Evolutionary conservation across 352 stramenopile species (phyloP), one percentile per base, ranked within the genome.

Genomic region (Pilasporangium apinafurcum): DNA sequence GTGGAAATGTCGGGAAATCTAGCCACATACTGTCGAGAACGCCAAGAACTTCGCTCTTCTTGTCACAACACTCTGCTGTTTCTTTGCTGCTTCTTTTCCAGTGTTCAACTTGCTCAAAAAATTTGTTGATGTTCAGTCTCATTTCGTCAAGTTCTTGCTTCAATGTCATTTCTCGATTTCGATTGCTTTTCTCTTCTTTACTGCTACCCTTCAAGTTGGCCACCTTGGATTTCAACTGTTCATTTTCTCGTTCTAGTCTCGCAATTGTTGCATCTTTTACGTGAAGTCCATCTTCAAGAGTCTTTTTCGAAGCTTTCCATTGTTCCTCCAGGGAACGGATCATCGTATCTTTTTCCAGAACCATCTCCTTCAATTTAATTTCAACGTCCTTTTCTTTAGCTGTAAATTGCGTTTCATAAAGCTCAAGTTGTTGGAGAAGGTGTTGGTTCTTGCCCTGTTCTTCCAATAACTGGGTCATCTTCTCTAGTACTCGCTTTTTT

Each of bases 371-470:
- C 6, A 44, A 44, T n/a, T 46, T 69, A 8, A 20, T 43, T 14
- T 43, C 53, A 7, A 49, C 22, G 1, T 75, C 43, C 3, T 33
- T 51, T 17, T 74, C 43, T 40, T 68, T 62, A 2, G 44, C 25
- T 25, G 51, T 24, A 12, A 82, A 42, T 34, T 70, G 65, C 3
- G 55, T 34, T 44, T 86, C 53, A 24, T 72, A 41, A 8, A 33
- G 39, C 24, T 73, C 55, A 7, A 86, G 20, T 40, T 65, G 58
- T 8, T 59, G 62, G 39, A 72, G 61, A 9, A 86, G 48, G 8
- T 75, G 62, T 45, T 86, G 72, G 21, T 55, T 78, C 41, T 83
- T 86, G 29, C 55, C 56, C 40, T 91, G 72, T 24, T 86, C 75
- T 13, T 84, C 62, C 5, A 86, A 53, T 14, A 88, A 38, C 24